Evolutionary conservation across 2,329 filamentous ascomycete species (phyloP).

Genomic region (Penicillium sp.): DNA sequence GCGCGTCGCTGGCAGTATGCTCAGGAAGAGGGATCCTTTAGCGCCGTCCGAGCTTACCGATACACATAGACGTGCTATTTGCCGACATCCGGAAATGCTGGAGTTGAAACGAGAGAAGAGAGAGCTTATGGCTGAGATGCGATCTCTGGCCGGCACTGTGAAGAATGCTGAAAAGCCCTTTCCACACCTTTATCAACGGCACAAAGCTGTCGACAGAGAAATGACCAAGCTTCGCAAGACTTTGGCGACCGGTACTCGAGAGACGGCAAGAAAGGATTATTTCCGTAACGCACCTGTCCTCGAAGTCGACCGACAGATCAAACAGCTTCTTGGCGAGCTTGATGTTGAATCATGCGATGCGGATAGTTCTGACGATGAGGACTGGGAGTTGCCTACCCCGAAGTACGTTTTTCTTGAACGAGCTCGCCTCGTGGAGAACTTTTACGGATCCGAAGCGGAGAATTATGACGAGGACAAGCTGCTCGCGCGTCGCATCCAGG

Average conservation of each 20-base stretch:
- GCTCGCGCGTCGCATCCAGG: conserved; percentile 26
- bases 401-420: conserved; percentile 26
- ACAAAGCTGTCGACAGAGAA: conserved; percentile 21
- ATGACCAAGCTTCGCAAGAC: conserved; percentile 22
- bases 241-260: conserved; percentile 18
- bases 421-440: conserved; percentile 27
- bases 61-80: conserved; percentile 18
- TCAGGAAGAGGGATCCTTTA: conserved; percentile 25
- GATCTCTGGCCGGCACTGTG: conserved; percentile 23
- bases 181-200: conserved; percentile 23
- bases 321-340: conserved; percentile 24
- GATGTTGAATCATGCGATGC: conserved; percentile 68
- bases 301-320: conserved; percentile 28
- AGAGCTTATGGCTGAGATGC: conserved; percentile 27
- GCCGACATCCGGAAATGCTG: conserved; percentile 19
- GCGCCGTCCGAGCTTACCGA: conserved; percentile 25
- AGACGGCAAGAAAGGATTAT: conserved; percentile 27
- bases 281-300: conserved; percentile 25
- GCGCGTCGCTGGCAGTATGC: conserved; percentile 23
- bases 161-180: conserved; percentile 19
- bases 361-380: conserved; percentile 69
- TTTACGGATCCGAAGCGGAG: conserved; percentile 27
- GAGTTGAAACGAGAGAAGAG: conserved; percentile 26
- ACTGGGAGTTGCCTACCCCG: conserved; percentile 61
- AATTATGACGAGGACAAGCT: conserved; percentile 25